These are phyloP conservation scores for Allium sativum DNA, from an alignment of 106 monocot species.

Conservation along the genomic window DNA sequence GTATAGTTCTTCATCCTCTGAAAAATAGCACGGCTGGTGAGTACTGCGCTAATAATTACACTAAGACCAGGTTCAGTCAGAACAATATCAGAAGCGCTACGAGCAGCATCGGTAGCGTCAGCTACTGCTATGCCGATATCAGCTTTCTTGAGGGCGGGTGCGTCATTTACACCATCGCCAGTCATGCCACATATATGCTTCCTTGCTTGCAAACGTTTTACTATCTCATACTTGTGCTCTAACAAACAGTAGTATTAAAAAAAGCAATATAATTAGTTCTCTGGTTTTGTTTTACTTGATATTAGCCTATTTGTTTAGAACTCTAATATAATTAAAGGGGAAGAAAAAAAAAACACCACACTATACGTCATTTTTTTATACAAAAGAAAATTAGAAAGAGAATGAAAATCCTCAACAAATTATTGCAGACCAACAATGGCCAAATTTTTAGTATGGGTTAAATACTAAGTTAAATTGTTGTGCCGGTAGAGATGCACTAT, in stretches of 20 bases:
- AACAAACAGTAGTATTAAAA: background rate
- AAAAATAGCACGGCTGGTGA: constrained; percentile 62
- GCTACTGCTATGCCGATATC: constrained; percentile 70
- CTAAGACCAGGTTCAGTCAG: constrained; percentile 71
- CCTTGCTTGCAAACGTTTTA: constrained; percentile 55
- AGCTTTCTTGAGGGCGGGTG: constrained; percentile 63
- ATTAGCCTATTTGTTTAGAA: no score
- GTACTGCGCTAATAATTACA: constrained; percentile 62
- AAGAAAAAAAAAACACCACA: no score
- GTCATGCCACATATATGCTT: constrained; percentile 78
- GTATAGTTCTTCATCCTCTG: constrained; percentile 79
- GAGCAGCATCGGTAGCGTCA: constrained; percentile 70
- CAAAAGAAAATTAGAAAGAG: no score
- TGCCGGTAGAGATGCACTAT: no score
- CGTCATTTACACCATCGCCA: constrained; percentile 71
- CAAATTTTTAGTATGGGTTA: no score
- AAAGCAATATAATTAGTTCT: background rate
- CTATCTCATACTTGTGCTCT: constrained; percentile 76
- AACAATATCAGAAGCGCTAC: constrained; percentile 76
- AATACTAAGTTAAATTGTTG: no score
- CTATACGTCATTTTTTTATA: no score
- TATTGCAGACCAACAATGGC: no score
- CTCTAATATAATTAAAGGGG: no score
- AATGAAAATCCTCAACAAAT: no score
- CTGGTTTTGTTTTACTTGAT: no score